Base-by-base conservation (phyloP, 768 basidiomycete genomes). In the Psilocybe azurescens region DNA sequence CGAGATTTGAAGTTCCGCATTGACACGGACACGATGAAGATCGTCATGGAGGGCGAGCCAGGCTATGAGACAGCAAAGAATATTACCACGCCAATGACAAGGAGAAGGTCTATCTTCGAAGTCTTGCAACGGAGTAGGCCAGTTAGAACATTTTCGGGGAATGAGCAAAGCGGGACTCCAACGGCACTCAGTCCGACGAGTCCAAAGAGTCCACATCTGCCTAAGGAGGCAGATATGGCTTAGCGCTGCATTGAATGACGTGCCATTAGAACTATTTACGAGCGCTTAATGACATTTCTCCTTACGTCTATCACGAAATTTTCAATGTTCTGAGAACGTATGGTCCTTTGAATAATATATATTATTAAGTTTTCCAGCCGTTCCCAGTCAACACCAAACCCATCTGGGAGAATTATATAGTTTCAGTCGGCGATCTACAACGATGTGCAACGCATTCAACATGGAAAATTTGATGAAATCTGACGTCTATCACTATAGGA, bases 41-140 rank as follows among this genome's bases (percentile, higher is more conserved):
- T 86, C 58, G 67, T 86, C 44, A 84, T 84, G 80, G 79, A 83
- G 57, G 83, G 81, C 16, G 84, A 86, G 67, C 73, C 75, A 0
- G 82, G 82, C 2, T 84, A 84, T 65, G 80, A 80, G 56, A 60
- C 61, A 39, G 80, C 79, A 13, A 64, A 68, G 18, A 77, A 75
- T 59, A 79, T 79, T 2, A 58, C 52, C n/a, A 61, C 49, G 48
- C 62, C 64, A 6, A 59, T 59, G 53, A 52, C 57, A 18, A 63
- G 64, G 36, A 33, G 64, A 24, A 65, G 55, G 54, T 62, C 64
- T 9, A 50, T 68, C 29, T 39, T 68, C 6, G 59, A 61, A 9
- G 50, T 63, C 20, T n/a, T 68, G 50, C 67, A 67, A 33, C 55
- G 62, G 11, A 16, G 46, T 14, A 63, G 62, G 38, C 28, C 44